A percentile compares a stretch with the other conserved stretches of the same genome.
Evolutionary conservation across 768 basidiomycete genomes (phyloP).

Genomic region (Xerocomellus chrysenteron): DNA sequence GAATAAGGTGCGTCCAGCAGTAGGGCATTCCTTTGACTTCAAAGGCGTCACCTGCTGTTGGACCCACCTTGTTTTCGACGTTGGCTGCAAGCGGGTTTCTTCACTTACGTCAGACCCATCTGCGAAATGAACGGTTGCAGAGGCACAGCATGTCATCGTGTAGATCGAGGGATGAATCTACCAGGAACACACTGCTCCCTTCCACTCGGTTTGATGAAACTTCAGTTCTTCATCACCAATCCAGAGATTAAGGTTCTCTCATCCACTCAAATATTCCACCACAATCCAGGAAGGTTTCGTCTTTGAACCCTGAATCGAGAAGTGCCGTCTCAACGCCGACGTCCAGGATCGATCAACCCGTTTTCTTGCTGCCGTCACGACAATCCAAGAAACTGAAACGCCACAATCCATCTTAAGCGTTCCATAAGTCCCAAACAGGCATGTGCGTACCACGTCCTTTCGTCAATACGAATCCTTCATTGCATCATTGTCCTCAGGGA

Average conservation of each 20-base stretch:
- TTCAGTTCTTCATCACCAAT: conserved; percentile 5
- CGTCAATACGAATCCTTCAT: conserved; percentile 43
- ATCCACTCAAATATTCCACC: conserved; percentile 10
- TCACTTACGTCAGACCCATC: too few relatives aligned
- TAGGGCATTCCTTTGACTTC: conserved; percentile 10
- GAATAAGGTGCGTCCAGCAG: conserved; percentile 26
- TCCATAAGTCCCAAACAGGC: neutral
- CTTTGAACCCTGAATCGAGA: conserved; percentile 15
- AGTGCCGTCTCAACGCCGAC: conserved; percentile 17
- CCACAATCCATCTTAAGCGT: neutral
- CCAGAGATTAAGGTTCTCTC: neutral
- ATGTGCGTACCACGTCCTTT: conserved; percentile 33
- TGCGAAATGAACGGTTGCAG: too few relatives aligned
- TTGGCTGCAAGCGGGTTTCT: neutral
- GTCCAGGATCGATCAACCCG: conserved; percentile 12
- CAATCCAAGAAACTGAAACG: conserved; percentile 32
- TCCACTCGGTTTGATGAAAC: neutral
- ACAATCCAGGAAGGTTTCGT: conserved; percentile 9
- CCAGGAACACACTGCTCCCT: too few relatives aligned
- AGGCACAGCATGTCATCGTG: neutral
- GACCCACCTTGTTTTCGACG: conserved; percentile 15
- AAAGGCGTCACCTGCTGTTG: conserved; percentile 15
- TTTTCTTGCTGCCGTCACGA: conserved; percentile 31
- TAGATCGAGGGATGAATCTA: neutral
- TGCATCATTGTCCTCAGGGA: conserved; percentile 37